These are phyloP conservation scores for Aureobasidium sp. DNA, from an alignment of 2,329 filamentous ascomycete genomes.

Conservation along the genomic window DNA sequence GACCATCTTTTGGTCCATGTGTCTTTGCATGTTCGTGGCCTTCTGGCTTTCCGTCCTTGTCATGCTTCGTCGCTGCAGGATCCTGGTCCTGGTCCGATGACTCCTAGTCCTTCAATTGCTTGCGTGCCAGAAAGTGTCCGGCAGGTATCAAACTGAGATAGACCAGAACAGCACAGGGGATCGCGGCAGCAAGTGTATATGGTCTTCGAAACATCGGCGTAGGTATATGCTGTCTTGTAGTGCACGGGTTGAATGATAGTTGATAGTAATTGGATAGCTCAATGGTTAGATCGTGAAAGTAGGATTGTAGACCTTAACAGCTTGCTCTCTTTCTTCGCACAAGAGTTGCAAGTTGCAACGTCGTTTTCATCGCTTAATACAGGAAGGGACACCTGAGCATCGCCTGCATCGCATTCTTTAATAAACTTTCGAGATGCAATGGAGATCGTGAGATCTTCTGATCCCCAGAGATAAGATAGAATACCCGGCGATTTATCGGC, in stretches of 20 bases:
- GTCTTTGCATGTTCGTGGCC: background rate
- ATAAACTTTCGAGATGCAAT: background rate
- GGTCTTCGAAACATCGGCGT: background rate
- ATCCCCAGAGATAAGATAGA: background rate
- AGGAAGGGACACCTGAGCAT: background rate
- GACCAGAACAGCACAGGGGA: background rate
- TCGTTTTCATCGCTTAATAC: background rate
- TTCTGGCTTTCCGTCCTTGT: background rate
- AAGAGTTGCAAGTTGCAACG: background rate
- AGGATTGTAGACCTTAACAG: too few species aligned
- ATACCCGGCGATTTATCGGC: background rate
- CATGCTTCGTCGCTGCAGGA: background rate
- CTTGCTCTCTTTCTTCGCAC: background rate
- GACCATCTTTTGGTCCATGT: background rate
- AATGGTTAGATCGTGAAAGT: too few species aligned
- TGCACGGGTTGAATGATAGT: background rate
- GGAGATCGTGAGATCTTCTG: background rate
- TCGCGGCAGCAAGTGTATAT: background rate
- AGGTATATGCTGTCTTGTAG: background rate
- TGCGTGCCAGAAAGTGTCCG: background rate
- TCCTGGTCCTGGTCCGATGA: background rate
- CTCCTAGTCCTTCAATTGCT: background rate
- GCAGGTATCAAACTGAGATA: constrained; percentile 5
- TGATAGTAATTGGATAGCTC: background rate
- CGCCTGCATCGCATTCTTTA: background rate